These are phyloP conservation scores for Aspergillus ibericus DNA, from an alignment of 2,329 filamentous ascomycete genomes.

Conservation along the genomic window DNA sequence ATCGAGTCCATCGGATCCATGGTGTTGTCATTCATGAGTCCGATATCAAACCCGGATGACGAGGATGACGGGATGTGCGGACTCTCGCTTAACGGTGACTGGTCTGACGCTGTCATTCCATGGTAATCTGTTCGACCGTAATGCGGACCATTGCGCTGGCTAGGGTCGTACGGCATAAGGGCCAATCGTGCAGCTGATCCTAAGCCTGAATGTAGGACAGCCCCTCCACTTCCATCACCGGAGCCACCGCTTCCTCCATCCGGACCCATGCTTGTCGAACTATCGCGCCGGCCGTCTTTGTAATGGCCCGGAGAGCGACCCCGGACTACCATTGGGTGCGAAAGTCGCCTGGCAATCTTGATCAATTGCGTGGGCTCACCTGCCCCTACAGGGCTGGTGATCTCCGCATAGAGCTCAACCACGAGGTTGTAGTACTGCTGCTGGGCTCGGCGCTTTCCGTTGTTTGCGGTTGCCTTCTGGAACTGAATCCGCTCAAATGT, in stretches of 20 bases:
- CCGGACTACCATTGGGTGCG: conserved; percentile 82
- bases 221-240: conserved; percentile 32
- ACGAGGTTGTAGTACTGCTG: conserved; percentile 94
- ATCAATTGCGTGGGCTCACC: conserved; percentile 58
- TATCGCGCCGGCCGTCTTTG: conserved; percentile 67
- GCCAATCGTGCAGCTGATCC: conserved; percentile 30
- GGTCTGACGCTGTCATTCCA: conserved; percentile 36
- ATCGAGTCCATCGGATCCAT: conserved; percentile 43
- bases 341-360: conserved; percentile 70
- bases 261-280: conserved; percentile 69
- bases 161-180: conserved; percentile 37
- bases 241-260: conserved; percentile 58
- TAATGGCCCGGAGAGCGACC: conserved; percentile 81
- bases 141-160: conserved; percentile 31
- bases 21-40: conserved; percentile 38
- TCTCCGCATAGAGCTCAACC: conserved; percentile 75
- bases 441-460: conserved; percentile 83
- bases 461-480: conserved; percentile 91
- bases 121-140: conserved; percentile 38
- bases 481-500: conserved; percentile 90
- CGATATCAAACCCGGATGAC: conserved; percentile 40
- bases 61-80: conserved; percentile 42
- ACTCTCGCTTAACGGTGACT: conserved; percentile 40
- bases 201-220: conserved; percentile 32
- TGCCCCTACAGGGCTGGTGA: conserved; percentile 47